Conservation (phyloP, 2,329 filamentous ascomycete species). For the Neonectria ditissima region DNA sequence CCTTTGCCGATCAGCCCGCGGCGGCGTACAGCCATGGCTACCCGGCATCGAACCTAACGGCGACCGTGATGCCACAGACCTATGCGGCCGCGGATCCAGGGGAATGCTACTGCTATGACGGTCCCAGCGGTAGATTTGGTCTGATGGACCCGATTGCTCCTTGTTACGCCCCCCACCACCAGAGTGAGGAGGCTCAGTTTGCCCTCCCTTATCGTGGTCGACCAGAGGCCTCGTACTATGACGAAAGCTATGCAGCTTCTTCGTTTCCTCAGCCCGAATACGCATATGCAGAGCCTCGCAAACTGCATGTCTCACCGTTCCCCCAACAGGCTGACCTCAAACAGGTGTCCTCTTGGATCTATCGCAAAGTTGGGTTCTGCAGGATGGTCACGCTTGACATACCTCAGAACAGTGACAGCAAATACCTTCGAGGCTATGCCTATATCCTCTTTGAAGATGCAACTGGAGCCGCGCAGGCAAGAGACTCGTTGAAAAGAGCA, state of each 20-base stretch:
- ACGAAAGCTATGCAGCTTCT: constrained; percentile 10
- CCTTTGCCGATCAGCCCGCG: constrained; percentile 22
- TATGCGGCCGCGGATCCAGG: constrained; percentile 18
- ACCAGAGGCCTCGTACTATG: constrained; percentile 19
- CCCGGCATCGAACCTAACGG: constrained; percentile 12
- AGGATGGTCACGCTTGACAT: constrained; percentile 44
- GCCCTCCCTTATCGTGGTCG: constrained; percentile 33
- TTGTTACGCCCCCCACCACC: constrained; percentile 28
- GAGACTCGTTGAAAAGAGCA: constrained; percentile 43
- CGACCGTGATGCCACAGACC: constrained; percentile 11
- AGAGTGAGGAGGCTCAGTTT: constrained; percentile 29
- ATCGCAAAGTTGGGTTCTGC: constrained; percentile 37
- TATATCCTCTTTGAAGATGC: constrained; percentile 41
- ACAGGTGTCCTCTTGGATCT: constrained; percentile 47
- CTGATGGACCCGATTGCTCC: constrained; percentile 12
- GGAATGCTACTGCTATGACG: constrained; percentile 26
- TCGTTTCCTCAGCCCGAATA: constrained; percentile 17
- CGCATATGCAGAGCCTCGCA: constrained; percentile 34
- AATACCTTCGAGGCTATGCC: constrained; percentile 43
- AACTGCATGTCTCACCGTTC: constrained; percentile 45
- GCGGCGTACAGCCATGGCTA: constrained; percentile 19
- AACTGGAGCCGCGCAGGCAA: constrained; percentile 37
- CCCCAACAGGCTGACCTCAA: constrained; percentile 35
- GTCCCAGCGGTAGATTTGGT: not conserved
- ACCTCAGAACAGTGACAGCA: constrained; percentile 38